Evolutionary conservation across 768 basidiomycete genomes (phyloP), one percentile per base, ranked within the genome.

Genomic region (Pleurotus eryngii): DNA sequence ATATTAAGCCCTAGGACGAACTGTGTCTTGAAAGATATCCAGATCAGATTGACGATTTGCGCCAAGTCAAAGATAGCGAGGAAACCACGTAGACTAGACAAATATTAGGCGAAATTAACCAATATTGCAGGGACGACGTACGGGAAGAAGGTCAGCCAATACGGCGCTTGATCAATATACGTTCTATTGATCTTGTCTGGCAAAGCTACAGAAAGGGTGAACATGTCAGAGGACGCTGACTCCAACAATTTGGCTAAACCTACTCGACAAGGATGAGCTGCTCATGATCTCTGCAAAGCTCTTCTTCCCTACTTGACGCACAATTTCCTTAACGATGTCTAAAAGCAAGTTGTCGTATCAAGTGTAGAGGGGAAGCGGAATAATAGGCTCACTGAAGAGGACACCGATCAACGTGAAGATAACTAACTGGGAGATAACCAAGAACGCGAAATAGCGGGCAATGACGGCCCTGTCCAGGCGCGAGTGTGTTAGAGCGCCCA

Each of bases 71-170:
- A 98, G 56, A 98, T 77, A 8, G 85, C 89, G 42, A 98, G 81
- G 82, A 98, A 97, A 22, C 95, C 97, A 68, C 96, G 92, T 38
- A 98, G 78, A 5, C 91, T 92, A 62, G 18, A 56, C 38, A 17
- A 35, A 38, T 4, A 11, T 35, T 11, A 35, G 11, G 30, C 30
- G 30, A 35, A 35, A 35, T 35, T 11, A 11, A 35, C 8, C 30
- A 35, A 35, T 11, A 11, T 11, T 11, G 30, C 11, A 35, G 30
- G 30, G 8, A 57, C 18, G 15, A 76, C 89, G n/a, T 69, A 93
- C 87, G 95, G 93, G 78, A 95, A 92, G 76, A 86, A 95, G 3
- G 92, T 96, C 50, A 96, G 74, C 92, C 93, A 96, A 71, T 90
- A 97, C 18, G 89, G 91, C 6, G 89, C 79, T 67, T 98, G 96